Evolutionary conservation across 257 asterid genomes (phyloP).

Genomic region (Przewalskia tangutica): DNA sequence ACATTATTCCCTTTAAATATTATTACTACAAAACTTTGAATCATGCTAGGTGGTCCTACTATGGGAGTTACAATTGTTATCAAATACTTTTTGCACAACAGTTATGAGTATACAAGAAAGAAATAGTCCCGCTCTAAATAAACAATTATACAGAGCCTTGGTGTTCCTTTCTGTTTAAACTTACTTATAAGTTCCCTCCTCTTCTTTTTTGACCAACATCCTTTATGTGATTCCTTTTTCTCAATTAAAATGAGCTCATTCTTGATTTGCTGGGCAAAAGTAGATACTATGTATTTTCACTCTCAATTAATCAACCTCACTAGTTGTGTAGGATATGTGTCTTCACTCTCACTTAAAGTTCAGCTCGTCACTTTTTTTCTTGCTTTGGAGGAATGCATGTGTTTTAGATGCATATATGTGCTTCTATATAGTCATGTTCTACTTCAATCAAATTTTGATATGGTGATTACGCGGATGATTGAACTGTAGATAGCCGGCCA

Average conservation of each 20-base stretch:
- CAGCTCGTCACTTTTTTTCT: background rate
- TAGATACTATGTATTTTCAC: background rate
- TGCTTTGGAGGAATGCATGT: background rate
- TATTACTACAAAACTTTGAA: background rate
- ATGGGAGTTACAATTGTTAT: background rate
- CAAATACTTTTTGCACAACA: background rate
- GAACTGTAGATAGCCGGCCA: slow-evolving; percentile 75
- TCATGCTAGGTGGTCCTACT: background rate
- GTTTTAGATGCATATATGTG: background rate
- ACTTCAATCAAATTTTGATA: background rate
- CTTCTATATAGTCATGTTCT: background rate
- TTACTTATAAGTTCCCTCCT: background rate
- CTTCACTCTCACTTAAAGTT: background rate
- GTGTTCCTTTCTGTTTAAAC: background rate
- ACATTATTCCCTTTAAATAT: background rate
- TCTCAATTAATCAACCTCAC: background rate
- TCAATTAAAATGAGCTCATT: background rate
- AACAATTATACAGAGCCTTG: background rate
- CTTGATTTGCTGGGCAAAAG: background rate
- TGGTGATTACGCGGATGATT: background rate
- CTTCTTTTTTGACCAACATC: background rate
- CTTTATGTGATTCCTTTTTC: background rate
- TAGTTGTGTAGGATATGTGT: background rate
- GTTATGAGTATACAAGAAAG: background rate
- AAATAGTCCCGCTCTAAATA: background rate